Base-by-base conservation (phyloP, 257 asterid species). In the Leonotis leonurus region DNA sequence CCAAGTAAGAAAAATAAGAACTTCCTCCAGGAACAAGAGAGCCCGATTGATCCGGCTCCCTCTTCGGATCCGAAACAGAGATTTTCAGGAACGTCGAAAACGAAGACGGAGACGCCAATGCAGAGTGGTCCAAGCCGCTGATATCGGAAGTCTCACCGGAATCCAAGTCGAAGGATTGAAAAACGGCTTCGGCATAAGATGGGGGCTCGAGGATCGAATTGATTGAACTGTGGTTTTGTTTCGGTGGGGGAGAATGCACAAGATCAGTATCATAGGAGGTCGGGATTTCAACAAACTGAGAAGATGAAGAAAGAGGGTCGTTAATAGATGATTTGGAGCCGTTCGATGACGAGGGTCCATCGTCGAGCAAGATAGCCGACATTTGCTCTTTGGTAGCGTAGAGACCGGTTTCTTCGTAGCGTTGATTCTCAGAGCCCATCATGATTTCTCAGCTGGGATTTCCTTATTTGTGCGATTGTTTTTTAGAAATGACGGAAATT, bases 161-260 rank as follows among this genome's bases (percentile, higher is more conserved):
- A 24, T 81, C 88, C 35, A 73, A 67, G 65, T 92, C 97, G 60
- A 86, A 92, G 48, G 99, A 92, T 71, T 81, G 72, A 76, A 93
- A 93, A 54, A 87, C 85, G 12, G 96, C 99, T 52, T 92, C 99
- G 3, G 96, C 96, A 29, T 92, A 92, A n/a, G 99, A 92, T n/a
- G 99, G 99, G 45, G 99, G 99, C 54, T 92, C 99, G 56, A 92
- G 88, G 70, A 92, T 75, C 68, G 93, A 73, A 58, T 85, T 78
- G 46, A 85, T 81, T 66, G 92, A 71, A 63, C 68, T 70, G 17
- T 67, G 72, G 80, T 69, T 46, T 67, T 65, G 83, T 65, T 70
- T 78, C 41, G 70, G 44, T 1, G 63, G 71, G 54, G 85, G 62
- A 16, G 80, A 64, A 65, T 40, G 78, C 46, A 24, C 41, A 32